A percentile compares a stretch with the other conserved stretches of the same genome.
These are phyloP conservation scores for Tolypocladium cylindrosporum DNA, from an alignment of 2,329 filamentous ascomycete genomes.

Conservation along the genomic window DNA sequence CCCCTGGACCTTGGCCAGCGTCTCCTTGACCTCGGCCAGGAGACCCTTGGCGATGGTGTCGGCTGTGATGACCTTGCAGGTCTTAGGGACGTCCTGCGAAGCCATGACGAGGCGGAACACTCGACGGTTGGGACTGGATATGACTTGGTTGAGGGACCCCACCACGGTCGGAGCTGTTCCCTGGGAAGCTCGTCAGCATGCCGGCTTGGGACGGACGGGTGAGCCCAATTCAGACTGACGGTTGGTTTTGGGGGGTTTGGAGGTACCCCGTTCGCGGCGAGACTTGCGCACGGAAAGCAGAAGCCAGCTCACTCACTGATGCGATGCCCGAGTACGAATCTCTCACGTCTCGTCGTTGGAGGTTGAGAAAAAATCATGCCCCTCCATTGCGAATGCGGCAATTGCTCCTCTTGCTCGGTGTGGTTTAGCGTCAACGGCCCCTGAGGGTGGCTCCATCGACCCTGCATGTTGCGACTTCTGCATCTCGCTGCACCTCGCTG, in stretches of 20 bases:
- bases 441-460: background rate
- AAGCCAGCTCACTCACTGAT: background rate
- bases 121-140: background rate
- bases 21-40: slow-evolving; percentile 66
- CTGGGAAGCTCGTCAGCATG: background rate
- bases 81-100: slow-evolving; percentile 38
- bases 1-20: slow-evolving; percentile 60
- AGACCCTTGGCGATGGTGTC: slow-evolving; percentile 77
- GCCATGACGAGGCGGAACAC: slow-evolving; percentile 12
- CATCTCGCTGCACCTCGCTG: too few relatives aligned
- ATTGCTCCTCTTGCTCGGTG: slow-evolving; percentile 21
- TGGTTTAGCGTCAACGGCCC: slow-evolving; percentile 13
- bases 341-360: background rate
- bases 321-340: background rate
- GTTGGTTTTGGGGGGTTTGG: background rate
- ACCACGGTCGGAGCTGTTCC: background rate
- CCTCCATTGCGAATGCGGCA: slow-evolving; percentile 6
- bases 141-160: background rate
- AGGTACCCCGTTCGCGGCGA: background rate
- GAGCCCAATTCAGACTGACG: background rate
- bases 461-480: background rate
- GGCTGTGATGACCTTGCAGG: slow-evolving; percentile 90
- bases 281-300: background rate
- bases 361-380: slow-evolving; percentile 11
- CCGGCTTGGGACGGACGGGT: background rate